phyloP scores from a whole-genome alignment of 306 rosid species.

The Sophora flavescens region DNA sequence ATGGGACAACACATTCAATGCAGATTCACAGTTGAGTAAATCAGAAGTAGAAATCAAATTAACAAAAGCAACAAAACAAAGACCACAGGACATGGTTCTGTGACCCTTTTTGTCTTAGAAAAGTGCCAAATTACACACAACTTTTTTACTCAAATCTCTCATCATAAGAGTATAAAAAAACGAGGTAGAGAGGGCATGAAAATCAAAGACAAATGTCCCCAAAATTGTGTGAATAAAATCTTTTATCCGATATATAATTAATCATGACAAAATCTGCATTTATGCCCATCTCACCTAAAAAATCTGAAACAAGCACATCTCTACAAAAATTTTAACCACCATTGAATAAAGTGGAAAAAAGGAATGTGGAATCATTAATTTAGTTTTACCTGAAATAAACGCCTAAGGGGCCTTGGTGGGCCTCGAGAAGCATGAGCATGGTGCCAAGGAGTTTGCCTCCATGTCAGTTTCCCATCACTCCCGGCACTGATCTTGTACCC shows the following conservation, averaged over 20 bases:
- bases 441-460: constrained; percentile 99
- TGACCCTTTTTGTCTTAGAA: neutral
- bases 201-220: too few relatives aligned
- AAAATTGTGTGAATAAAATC: too few relatives aligned
- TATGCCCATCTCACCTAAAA: too few relatives aligned
- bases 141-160: too few relatives aligned
- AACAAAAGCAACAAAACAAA: neutral
- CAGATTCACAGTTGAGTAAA: constrained; percentile 11
- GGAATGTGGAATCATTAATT: neutral
- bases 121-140: too few relatives aligned
- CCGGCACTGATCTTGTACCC: constrained; percentile 95
- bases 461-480: constrained; percentile 87
- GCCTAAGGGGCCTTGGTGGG: constrained; percentile 91
- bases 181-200: too few relatives aligned
- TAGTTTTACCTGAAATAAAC: constrained; percentile 77
- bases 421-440: constrained; percentile 98
- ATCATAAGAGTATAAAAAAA: too few relatives aligned
- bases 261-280: neutral
- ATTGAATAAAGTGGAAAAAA: neutral
- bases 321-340: neutral
- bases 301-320: neutral
- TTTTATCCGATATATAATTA: neutral
- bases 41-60: neutral
- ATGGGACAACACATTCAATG: neutral
- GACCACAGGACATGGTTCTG: neutral